Evolutionary conservation across 257 asterid species (phyloP).

Genomic region (Euphrasia confusa): DNA sequence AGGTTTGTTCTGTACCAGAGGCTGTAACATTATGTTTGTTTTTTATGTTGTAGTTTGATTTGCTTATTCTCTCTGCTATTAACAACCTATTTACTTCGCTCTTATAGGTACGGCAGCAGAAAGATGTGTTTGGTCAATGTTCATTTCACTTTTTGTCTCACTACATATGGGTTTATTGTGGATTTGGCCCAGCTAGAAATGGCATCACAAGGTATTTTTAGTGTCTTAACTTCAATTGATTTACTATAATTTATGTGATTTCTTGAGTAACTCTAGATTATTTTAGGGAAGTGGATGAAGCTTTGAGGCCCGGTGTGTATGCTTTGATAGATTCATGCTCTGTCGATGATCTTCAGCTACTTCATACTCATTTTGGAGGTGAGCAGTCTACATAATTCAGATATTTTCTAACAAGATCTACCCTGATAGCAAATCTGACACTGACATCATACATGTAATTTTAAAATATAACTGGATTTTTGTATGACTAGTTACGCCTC

Average conservation of each 20-base stretch:
- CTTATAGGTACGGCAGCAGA: constrained; percentile 69
- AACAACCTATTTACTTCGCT: neutral
- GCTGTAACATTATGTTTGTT: constrained; percentile 2
- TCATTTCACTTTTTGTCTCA: constrained; percentile 61
- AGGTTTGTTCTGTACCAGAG: constrained; percentile 38
- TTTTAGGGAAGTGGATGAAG: constrained; percentile 78
- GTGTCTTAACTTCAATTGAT: constrained; percentile 2
- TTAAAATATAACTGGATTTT: neutral
- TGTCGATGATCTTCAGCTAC: constrained; percentile 66
- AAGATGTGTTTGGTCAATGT: constrained; percentile 55
- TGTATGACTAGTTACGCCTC: neutral
- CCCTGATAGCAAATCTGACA: neutral
- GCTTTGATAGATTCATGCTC: constrained; percentile 85
- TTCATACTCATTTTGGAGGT: constrained; percentile 90
- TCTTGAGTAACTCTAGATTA: constrained; percentile 16
- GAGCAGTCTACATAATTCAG: constrained; percentile 19
- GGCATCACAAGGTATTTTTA: constrained; percentile 67
- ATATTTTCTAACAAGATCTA: neutral
- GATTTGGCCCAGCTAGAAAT: constrained; percentile 61
- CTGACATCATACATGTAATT: neutral
- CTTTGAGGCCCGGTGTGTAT: constrained; percentile 75
- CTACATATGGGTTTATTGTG: constrained; percentile 79
- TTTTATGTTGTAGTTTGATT: neutral
- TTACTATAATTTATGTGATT: constrained; percentile 2
- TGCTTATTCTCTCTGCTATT: neutral